Base-by-base conservation (phyloP, 495 filamentous ascomycete species). In the Penicillium crystallinum region DNA sequence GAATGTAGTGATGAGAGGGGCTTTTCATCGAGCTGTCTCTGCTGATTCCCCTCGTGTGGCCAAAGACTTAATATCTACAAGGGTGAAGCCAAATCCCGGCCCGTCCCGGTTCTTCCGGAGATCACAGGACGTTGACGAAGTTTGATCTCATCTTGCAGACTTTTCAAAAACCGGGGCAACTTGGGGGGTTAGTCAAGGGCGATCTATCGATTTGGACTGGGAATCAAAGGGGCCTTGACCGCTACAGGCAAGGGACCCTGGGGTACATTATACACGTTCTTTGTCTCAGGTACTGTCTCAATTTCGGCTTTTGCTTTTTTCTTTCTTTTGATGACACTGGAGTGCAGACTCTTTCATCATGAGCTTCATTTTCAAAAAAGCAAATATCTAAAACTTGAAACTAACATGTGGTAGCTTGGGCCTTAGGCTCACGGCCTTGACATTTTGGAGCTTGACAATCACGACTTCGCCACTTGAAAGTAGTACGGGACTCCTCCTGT, bases 81-180 rank as follows among this genome's bases (percentile, higher is more conserved):
- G 25, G 21, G 38, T 30, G 15, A 41, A 56, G 48, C 29, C 46
- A 45, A 60, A 53, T 52, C 35, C 54, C 50, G 57, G 53, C 48
- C 54, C 57, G 50, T 57, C 49, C 57, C 57, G 53, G 43, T 36
- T 34, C 27, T 49, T 47, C 44, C 45, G 45, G 25, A 23, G 46
- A 50, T 56, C 48, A 52, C 30, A 52, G 27, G 27, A 47, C 27
- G 39, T 39, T 52, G 39, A 57, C 40, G 42, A 49, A 40, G 15
- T 14, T 49, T 33, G 34, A 36, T 17, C 34, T 17, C 34, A 36
- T 34, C 11, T 14, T 4, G 34, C 34, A 36, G 34, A 36, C 3
- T 7, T 15, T 29, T 4, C 18, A 17, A 4, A 0, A 4, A 10
- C 10, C 29, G 22, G 1, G 18, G 31, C 3, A 27, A 27, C 23